These are phyloP conservation scores for Raphanus sativus DNA, from an alignment of 345 rosid species.

Conservation along the genomic window DNA sequence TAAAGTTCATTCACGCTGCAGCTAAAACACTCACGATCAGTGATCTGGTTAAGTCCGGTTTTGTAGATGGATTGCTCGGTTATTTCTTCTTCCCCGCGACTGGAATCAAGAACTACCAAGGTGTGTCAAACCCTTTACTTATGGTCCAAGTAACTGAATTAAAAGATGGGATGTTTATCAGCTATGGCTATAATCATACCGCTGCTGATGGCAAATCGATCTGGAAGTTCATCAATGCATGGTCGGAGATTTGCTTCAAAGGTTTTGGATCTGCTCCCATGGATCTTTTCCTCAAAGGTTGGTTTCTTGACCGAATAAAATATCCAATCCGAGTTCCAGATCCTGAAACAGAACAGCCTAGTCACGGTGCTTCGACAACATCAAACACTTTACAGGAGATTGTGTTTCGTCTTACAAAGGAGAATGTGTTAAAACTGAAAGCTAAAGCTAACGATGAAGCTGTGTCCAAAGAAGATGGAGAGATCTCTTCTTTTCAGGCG, in stretches of 20 bases:
- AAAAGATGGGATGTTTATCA: constrained; percentile 36
- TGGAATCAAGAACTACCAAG: constrained; percentile 27
- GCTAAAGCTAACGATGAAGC: constrained; percentile 38
- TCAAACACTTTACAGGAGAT: constrained; percentile 17
- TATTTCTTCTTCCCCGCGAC: constrained; percentile 36
- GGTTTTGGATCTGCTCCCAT: background rate
- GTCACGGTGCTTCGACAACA: background rate
- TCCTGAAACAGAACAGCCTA: background rate
- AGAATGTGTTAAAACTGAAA: constrained; percentile 31
- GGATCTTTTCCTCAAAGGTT: constrained; percentile 15
- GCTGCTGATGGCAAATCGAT: constrained; percentile 34
- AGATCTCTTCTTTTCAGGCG: constrained; percentile 41
- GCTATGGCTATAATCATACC: constrained; percentile 24
- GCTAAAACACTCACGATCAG: background rate
- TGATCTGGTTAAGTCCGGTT: constrained; percentile 6
- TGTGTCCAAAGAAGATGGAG: background rate
- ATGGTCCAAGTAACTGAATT: constrained; percentile 42
- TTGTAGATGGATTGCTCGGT: constrained; percentile 30
- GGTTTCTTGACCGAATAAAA: background rate
- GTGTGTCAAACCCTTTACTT: constrained; percentile 32
- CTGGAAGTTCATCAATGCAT: constrained; percentile 40
- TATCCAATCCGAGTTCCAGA: constrained; percentile 19
- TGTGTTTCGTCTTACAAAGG: constrained; percentile 31
- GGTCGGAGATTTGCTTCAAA: constrained; percentile 40
- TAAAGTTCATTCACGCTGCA: background rate